A percentile compares a stretch with the other conserved stretches of the same genome.
Conservation (phyloP, 768 basidiomycete genomes). For the Tylopilus cervinicoccineus region DNA sequence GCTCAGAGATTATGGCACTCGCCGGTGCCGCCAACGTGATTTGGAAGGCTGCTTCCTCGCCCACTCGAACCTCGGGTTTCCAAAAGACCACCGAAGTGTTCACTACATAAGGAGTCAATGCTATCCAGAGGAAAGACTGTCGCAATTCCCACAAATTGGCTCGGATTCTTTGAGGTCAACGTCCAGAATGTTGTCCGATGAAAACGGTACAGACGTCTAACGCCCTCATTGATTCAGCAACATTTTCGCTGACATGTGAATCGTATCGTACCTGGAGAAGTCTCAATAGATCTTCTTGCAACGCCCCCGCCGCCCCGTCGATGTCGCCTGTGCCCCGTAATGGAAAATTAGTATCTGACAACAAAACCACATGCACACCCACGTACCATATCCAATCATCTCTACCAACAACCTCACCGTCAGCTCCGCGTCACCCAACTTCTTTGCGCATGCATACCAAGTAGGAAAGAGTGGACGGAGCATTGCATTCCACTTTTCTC, state of each 20-base stretch:
- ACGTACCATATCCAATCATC: constrained; percentile 74
- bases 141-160: constrained; percentile 53
- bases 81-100: constrained; percentile 69
- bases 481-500: constrained; percentile 76
- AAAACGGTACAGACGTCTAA: constrained; percentile 69
- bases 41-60: constrained; percentile 69
- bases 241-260: background rate
- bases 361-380: background rate
- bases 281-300: constrained; percentile 71
- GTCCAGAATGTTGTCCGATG: constrained; percentile 49
- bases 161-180: constrained; percentile 63
- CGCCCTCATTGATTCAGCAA: background rate
- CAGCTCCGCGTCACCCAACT: constrained; percentile 70
- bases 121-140: background rate
- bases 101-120: constrained; percentile 41
- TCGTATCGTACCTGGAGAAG: constrained; percentile 56
- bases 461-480: constrained; percentile 68
- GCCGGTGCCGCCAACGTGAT: constrained; percentile 55
- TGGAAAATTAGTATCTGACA: background rate
- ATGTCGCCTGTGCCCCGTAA: constrained; percentile 34
- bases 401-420: constrained; percentile 77
- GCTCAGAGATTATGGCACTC: constrained; percentile 43
- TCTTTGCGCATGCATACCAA: constrained; percentile 83
- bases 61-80: constrained; percentile 56
- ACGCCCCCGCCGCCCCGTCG: constrained; percentile 44